Percentiles rank a stretch among this genome's conserved stretches.
Evolutionary conservation across 306 rosid species (phyloP).

Genomic region (Rosa persica): DNA sequence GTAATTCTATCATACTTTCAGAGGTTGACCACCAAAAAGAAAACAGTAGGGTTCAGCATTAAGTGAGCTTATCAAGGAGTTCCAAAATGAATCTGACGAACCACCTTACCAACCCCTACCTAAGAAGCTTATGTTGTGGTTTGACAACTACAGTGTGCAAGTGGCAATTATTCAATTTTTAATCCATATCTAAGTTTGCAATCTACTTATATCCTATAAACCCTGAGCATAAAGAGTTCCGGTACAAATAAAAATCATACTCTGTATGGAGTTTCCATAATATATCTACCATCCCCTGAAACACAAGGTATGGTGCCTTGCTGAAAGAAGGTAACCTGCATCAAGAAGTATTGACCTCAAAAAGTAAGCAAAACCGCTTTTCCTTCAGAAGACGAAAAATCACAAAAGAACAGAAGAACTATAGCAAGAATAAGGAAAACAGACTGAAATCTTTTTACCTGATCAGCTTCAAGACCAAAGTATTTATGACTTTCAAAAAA

Average conservation of each 20-base stretch:
- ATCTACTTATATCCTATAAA: background rate
- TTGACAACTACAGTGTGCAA: background rate
- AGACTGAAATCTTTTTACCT: slow-evolving; percentile 44
- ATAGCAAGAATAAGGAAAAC: background rate
- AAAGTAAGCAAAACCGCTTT: slow-evolving; percentile 26
- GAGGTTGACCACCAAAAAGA: background rate
- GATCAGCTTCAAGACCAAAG: slow-evolving; percentile 92
- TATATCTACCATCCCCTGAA: slow-evolving; percentile 88
- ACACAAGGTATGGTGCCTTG: slow-evolving; percentile 98
- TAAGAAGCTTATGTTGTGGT: background rate
- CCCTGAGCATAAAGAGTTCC: background rate
- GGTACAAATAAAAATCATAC: slow-evolving; percentile 43
- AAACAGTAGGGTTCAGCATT: background rate
- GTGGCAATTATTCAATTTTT: background rate
- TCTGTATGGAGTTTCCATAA: slow-evolving; percentile 85
- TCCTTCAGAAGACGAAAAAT: background rate
- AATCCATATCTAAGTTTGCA: background rate
- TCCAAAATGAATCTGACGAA: background rate
- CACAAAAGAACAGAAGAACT: slow-evolving; percentile 2
- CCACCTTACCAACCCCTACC: background rate
- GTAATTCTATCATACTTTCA: background rate
- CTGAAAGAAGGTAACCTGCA: slow-evolving; percentile 90
- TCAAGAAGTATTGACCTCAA: slow-evolving; percentile 27
- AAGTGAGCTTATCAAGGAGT: background rate
- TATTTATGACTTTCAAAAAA: slow-evolving; percentile 82